A percentile compares a stretch with the other conserved stretches of the same genome.
Conservation (phyloP, 371 early-diverging fungal genomes). For the Batkoa obscura region DNA sequence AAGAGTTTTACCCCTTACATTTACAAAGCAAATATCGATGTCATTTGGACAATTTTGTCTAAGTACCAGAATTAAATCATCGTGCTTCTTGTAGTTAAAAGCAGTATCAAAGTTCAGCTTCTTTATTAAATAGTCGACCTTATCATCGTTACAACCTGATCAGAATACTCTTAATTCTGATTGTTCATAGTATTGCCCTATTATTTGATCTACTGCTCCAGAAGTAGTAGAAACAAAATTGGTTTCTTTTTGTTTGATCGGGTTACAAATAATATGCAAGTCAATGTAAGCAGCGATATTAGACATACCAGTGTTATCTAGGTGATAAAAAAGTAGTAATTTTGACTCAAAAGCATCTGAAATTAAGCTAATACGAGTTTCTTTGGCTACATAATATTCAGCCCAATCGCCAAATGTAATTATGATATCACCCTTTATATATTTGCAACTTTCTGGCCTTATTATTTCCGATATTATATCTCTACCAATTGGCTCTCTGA, state of each 20-base stretch:
- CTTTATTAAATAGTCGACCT: conserved; percentile 30
- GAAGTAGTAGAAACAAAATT: background rate
- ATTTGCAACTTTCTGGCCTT: background rate
- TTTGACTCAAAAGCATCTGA: background rate
- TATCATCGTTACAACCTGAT: conserved; percentile 27
- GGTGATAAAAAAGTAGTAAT: background rate
- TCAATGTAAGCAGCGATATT: background rate
- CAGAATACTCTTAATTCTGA: background rate
- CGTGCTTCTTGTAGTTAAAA: conserved; percentile 41
- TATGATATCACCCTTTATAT: background rate
- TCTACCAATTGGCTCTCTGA: background rate
- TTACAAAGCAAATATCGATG: conserved; percentile 49
- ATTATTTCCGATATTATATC: background rate
- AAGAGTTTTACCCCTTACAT: conserved; percentile 44
- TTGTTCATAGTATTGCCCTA: background rate
- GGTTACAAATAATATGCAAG: background rate
- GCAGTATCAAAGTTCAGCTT: conserved; percentile 34
- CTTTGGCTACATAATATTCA: background rate
- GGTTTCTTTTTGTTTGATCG: background rate
- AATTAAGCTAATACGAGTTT: background rate
- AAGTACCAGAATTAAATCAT: conserved; percentile 13
- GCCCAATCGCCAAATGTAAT: background rate
- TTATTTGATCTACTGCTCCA: background rate
- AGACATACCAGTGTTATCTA: background rate
- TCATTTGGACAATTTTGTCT: conserved; percentile 26